Evolutionary conservation across 1,284 basidiomycete species (phyloP), one percentile per base, ranked within the genome.

Genomic region (Naganishia sp.): DNA sequence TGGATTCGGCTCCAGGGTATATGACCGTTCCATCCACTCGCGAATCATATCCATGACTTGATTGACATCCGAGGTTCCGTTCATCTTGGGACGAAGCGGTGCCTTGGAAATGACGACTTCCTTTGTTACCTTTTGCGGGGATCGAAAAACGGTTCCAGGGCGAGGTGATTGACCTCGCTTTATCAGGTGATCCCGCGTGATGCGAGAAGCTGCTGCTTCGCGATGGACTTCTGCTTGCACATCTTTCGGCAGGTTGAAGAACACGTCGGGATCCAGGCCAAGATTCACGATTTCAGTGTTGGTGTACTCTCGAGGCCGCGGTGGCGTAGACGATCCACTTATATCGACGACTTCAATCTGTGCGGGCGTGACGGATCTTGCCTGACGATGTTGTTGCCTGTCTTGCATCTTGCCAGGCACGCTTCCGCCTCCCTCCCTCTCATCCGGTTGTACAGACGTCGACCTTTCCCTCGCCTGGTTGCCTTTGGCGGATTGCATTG

Each of bases 21-120:
- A 82, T 52, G 84, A 80, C 55, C 81, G 79, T 50, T 83, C 81
- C 3, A 94, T 85, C 92, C 92, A 94, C 44, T 79, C 74, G 69
- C 86, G 86, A 45, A 94, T 82, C 25, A 88, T 82, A 4, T 78
- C 76, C 73, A 90, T 85, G 36, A 94, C 83, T 68, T 90, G 89
- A 45, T 84, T 84, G 21, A 84, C 83, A 70, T 87, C 85, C 6
- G 82, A 83, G 64, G 86, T 83, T 68, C 85, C 85, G 64, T 86
- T 84, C 54, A 90, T 78, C 56, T 80, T 78, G 1, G 85, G 84
- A 15, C 79, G 82, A 25, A 76, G 78, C 2, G 79, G 78, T 59
- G 81, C 83, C 16, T 80, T 76, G 11, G 86, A 87, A 85, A 86
- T 1, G 36, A 39, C n/a, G 48, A 61, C 23, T 11, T 23, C 21